Percentiles rank a stretch among this genome's conserved stretches.
phyloP scores from a whole-genome alignment of 2,329 filamentous ascomycete genomes.

The Pseudogymnoascus sp. region DNA sequence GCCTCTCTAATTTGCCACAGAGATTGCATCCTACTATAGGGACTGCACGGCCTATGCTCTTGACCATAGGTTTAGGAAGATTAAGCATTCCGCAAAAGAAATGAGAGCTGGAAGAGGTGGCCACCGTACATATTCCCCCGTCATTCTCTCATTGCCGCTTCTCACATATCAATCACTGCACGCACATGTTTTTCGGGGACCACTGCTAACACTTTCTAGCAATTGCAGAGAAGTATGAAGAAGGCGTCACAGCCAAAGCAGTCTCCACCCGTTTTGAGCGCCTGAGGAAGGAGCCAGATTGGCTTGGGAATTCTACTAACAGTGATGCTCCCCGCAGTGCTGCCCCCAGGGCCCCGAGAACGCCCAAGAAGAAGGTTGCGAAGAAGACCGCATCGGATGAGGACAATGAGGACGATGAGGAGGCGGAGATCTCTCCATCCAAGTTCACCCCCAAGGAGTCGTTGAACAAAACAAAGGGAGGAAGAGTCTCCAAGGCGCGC shows the following conservation, averaged over 20 bases:
- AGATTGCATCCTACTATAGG: slow-evolving; percentile 19
- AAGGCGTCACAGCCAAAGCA: slow-evolving; percentile 24
- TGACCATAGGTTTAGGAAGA: slow-evolving; percentile 24
- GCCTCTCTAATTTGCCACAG: slow-evolving; percentile 17
- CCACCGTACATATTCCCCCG: slow-evolving; percentile 13
- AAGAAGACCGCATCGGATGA: slow-evolving; percentile 12
- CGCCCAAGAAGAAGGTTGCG: neutral
- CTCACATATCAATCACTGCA: slow-evolving; percentile 11
- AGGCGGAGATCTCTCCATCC: neutral
- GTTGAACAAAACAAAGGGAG: slow-evolving; percentile 19
- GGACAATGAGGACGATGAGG: slow-evolving; percentile 15
- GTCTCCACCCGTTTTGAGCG: slow-evolving; percentile 24
- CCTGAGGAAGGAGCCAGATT: slow-evolving; percentile 20
- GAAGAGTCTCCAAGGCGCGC: slow-evolving; percentile 19
- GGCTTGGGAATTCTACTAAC: slow-evolving; percentile 11
- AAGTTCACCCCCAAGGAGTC: slow-evolving; percentile 18
- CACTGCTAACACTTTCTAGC: slow-evolving; percentile 24
- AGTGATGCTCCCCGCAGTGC: neutral
- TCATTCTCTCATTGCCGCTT: slow-evolving; percentile 16
- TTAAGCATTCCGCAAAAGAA: slow-evolving; percentile 23
- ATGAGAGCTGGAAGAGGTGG: slow-evolving; percentile 14
- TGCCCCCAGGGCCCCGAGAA: neutral
- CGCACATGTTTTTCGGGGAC: slow-evolving; percentile 12
- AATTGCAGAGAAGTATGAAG: slow-evolving; percentile 20
- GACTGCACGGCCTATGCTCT: slow-evolving; percentile 21